These are phyloP conservation scores for Amanita polypyramis DNA, from an alignment of 768 basidiomycete species.

Conservation along the genomic window DNA sequence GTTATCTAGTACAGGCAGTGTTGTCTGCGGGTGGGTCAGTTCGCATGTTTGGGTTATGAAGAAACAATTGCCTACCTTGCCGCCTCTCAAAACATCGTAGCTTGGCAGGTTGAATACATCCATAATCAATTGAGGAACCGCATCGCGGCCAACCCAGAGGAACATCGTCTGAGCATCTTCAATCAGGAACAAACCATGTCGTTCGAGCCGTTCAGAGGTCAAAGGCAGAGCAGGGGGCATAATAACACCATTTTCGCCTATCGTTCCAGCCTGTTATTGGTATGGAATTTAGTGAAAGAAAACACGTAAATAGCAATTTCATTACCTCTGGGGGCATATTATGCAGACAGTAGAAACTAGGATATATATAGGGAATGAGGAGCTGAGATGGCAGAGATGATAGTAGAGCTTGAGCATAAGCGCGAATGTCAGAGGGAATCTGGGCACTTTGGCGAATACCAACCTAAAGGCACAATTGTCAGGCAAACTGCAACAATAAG, in stretches of 20 bases:
- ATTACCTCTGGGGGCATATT: constrained; percentile 88
- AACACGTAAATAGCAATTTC: not conserved
- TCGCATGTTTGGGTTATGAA: not conserved
- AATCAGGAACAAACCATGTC: constrained; percentile 92
- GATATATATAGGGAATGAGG: constrained; percentile 90
- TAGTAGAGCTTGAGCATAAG: constrained; percentile 88
- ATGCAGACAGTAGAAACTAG: constrained; percentile 91
- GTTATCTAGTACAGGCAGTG: constrained; percentile 86
- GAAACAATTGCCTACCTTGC: constrained; percentile 52
- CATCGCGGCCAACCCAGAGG: constrained; percentile 96
- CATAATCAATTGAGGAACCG: constrained; percentile 88
- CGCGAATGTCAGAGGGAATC: constrained; percentile 92
- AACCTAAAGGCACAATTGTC: constrained; percentile 38
- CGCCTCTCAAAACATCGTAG: constrained; percentile 85
- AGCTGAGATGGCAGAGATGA: constrained; percentile 87
- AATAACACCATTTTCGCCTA: constrained; percentile 82
- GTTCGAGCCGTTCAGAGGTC: constrained; percentile 89
- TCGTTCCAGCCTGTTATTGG: constrained; percentile 64
- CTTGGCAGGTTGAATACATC: constrained; percentile 89
- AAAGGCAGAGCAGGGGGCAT: constrained; percentile 83
- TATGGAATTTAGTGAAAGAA: constrained; percentile 7
- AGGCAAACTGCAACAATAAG: not conserved
- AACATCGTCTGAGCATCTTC: constrained; percentile 98
- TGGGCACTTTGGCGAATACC: constrained; percentile 93
- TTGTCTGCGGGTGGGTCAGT: constrained; percentile 40